Evolutionary conservation across 2,329 filamentous ascomycete species (phyloP).

Genomic region (Rhexocercosporidium sp.): DNA sequence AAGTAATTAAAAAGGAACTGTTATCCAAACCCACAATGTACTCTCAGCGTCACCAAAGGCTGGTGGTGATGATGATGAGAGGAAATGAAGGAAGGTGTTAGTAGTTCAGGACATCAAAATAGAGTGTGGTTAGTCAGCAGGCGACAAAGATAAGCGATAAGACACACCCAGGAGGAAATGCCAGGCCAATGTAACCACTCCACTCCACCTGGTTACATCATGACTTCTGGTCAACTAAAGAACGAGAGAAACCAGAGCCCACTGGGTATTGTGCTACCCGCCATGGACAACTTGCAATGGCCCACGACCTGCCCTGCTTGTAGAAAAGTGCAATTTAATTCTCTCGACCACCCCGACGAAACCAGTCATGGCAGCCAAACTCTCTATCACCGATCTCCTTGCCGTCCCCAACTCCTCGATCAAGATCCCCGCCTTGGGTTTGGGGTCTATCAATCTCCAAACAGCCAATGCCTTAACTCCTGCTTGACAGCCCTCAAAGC

Average conservation of each 20-base stretch:
- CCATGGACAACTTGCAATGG: background rate
- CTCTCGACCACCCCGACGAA: too few relatives aligned
- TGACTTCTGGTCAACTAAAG: background rate
- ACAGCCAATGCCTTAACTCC: conserved; percentile 59
- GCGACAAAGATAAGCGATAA: conserved; percentile 1
- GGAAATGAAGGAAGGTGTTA: background rate
- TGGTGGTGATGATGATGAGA: too few relatives aligned
- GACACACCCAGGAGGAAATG: too few relatives aligned
- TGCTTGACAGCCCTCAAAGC: conserved; percentile 60
- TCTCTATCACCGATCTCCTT: conserved; percentile 28
- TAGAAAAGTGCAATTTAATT: background rate
- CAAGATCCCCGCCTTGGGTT: conserved; percentile 70
- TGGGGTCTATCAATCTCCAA: conserved; percentile 69
- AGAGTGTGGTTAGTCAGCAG: background rate
- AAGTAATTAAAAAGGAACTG: too few relatives aligned
- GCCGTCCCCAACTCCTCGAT: conserved; percentile 42
- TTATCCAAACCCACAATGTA: background rate
- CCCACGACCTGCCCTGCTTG: background rate
- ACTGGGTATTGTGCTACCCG: background rate
- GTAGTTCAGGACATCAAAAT: background rate
- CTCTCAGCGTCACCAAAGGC: too few relatives aligned
- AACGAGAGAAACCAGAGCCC: too few relatives aligned
- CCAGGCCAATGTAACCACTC: background rate
- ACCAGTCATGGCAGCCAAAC: conserved; percentile 28
- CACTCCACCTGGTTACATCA: background rate